Evolutionary conservation across 2,329 filamentous ascomycete species (phyloP).

Genomic region (Biscogniauxia sp.): DNA sequence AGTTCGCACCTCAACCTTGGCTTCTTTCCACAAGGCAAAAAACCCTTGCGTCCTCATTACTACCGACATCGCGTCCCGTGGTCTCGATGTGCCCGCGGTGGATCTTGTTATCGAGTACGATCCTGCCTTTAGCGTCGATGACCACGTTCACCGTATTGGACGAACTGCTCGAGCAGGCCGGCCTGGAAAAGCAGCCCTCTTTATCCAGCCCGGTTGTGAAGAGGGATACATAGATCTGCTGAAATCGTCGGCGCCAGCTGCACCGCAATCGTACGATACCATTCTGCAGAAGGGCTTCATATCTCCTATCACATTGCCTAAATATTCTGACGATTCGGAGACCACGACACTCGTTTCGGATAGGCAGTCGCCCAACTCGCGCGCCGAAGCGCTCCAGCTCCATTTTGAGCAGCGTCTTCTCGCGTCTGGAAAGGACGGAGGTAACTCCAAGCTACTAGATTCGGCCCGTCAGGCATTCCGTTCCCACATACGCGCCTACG

Average conservation of each 20-base stretch:
- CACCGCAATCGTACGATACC: slow-evolving; percentile 50
- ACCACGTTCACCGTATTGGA: slow-evolving; percentile 92
- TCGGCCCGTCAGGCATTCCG: slow-evolving; percentile 83
- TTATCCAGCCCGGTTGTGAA: slow-evolving; percentile 86
- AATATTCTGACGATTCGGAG: slow-evolving; percentile 55
- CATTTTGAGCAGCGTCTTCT: slow-evolving; percentile 60
- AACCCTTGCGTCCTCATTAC: slow-evolving; percentile 83
- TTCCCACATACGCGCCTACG: slow-evolving; percentile 90
- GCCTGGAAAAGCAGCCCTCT: slow-evolving; percentile 81
- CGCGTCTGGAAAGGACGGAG: slow-evolving; percentile 28
- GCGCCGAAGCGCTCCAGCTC: slow-evolving; percentile 57
- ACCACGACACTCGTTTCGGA: slow-evolving; percentile 47
- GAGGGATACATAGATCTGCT: slow-evolving; percentile 85
- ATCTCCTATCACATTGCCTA: slow-evolving; percentile 59
- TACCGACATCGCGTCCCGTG: slow-evolving; percentile 93
- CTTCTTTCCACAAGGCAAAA: slow-evolving; percentile 70
- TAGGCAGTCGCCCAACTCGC: slow-evolving; percentile 42
- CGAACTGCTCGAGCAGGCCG: slow-evolving; percentile 91
- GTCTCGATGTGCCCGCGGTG: slow-evolving; percentile 91
- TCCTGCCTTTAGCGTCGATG: slow-evolving; percentile 86
- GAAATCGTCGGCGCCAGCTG: slow-evolving; percentile 47
- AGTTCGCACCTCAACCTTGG: slow-evolving; percentile 81
- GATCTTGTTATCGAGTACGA: slow-evolving; percentile 96
- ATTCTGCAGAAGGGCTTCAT: slow-evolving; percentile 65
- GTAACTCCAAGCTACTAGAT: slow-evolving; percentile 62